A percentile compares a stretch with the other conserved stretches of the same genome.
Conservation (phyloP, 768 basidiomycete genomes). For the Candolleomyces efflorescens region DNA sequence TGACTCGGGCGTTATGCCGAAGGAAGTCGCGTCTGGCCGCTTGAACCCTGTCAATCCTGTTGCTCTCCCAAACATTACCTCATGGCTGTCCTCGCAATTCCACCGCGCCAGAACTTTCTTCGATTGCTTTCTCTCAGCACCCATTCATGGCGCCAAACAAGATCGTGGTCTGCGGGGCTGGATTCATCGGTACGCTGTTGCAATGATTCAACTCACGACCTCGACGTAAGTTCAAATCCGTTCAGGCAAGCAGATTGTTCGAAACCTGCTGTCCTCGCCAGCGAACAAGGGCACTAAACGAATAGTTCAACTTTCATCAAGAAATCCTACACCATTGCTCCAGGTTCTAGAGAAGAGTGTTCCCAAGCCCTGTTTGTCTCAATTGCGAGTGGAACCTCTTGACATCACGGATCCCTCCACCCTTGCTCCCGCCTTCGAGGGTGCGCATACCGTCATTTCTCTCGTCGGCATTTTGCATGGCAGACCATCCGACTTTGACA, state of each 20-base stretch:
- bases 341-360: conserved; percentile 24
- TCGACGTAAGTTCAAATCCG: neutral
- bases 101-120: neutral
- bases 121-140: neutral
- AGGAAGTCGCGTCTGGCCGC: too few relatives aligned
- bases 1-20: too few relatives aligned
- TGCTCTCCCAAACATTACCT: too few relatives aligned
- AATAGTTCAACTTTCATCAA: conserved; percentile 55
- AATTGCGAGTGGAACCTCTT: conserved; percentile 36
- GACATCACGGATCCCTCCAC: conserved; percentile 55
- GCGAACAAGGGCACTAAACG: conserved; percentile 20
- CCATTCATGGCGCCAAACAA: conserved; percentile 23
- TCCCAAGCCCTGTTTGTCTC: conserved; percentile 26
- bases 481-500: conserved; percentile 49
- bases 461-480: conserved; percentile 69
- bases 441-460: conserved; percentile 57
- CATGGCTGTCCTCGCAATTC: too few relatives aligned
- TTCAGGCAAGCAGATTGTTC: conserved; percentile 57
- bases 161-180: conserved; percentile 51
- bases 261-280: conserved; percentile 21
- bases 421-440: conserved; percentile 44
- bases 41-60: too few relatives aligned
- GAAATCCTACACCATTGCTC: conserved; percentile 45
- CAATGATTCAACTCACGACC: neutral
- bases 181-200: conserved; percentile 50